Percentiles rank a stretch among this genome's conserved stretches.
Evolutionary conservation across 2,329 filamentous ascomycete genomes (phyloP).

Genomic region (Colletotrichum caudatum): DNA sequence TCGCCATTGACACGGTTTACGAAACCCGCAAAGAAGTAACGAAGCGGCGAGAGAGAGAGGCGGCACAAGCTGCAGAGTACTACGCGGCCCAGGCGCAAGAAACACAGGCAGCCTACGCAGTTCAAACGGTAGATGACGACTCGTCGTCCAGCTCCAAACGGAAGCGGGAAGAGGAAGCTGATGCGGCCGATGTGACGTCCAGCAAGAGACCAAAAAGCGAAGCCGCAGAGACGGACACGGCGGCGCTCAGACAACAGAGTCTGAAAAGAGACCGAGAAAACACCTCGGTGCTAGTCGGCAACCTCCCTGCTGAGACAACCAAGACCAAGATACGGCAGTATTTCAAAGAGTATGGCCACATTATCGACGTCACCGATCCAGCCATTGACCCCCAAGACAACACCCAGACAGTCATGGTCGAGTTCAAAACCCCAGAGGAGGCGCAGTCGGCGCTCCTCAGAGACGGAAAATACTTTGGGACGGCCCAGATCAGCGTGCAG

Average conservation of each 20-base stretch:
- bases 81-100: conserved; percentile 57
- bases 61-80: conserved; percentile 67
- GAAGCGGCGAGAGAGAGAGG: conserved; percentile 75
- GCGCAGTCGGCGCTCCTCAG: conserved; percentile 84
- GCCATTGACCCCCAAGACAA: conserved; percentile 56
- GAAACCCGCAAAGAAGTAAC: conserved; percentile 73
- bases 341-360: conserved; percentile 89
- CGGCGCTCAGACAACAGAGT: conserved; percentile 50
- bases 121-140: conserved; percentile 47
- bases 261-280: conserved; percentile 90
- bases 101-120: conserved; percentile 47
- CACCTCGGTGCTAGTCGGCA: conserved; percentile 83
- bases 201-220: conserved; percentile 76
- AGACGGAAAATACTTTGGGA: conserved; percentile 82
- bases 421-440: conserved; percentile 86
- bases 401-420: conserved; percentile 79
- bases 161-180: conserved; percentile 74
- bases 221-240: conserved; percentile 48
- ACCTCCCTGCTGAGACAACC: conserved; percentile 77
- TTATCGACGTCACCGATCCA: conserved; percentile 79
- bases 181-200: conserved; percentile 62
- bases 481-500: conserved; percentile 78
- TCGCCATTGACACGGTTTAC: conserved; percentile 79
- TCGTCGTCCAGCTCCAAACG: conserved; percentile 70
- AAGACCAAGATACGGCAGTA: conserved; percentile 85